Percentiles rank a stretch among this genome's conserved stretches.
phyloP scores from a whole-genome alignment of 1,284 basidiomycete genomes.

The Clitocybe nebularis region DNA sequence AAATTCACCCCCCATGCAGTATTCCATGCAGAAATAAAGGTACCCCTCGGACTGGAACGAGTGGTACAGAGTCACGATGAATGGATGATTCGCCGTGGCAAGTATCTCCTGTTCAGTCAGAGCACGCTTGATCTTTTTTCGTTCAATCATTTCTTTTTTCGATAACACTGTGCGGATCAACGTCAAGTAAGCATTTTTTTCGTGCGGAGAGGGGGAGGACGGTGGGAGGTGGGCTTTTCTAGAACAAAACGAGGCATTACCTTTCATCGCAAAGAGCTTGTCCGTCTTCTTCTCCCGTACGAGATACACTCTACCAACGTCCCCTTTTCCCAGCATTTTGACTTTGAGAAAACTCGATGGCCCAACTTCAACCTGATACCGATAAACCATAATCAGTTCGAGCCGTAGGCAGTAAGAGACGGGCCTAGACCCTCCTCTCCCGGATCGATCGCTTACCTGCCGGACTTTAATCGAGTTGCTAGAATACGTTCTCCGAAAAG shows the following conservation, averaged over 20 bases:
- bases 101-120: slow-evolving; percentile 96
- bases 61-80: slow-evolving; percentile 96
- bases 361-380: slow-evolving; percentile 77
- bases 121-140: slow-evolving; percentile 97
- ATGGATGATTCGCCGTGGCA: slow-evolving; percentile 94
- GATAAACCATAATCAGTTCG: slow-evolving; percentile 19
- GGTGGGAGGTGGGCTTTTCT: slow-evolving; percentile 18
- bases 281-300: slow-evolving; percentile 93
- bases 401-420: no score
- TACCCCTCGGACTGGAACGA: slow-evolving; percentile 98
- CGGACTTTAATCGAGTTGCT: slow-evolving; percentile 97
- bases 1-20: slow-evolving; percentile 99
- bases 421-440: no score
- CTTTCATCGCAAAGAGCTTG: slow-evolving; percentile 96
- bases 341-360: slow-evolving; percentile 92
- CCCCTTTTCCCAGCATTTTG: slow-evolving; percentile 93
- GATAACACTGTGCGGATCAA: slow-evolving; percentile 74
- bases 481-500: slow-evolving; percentile 93
- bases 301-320: slow-evolving; percentile 94
- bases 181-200: slow-evolving; percentile 28
- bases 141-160: slow-evolving; percentile 98
- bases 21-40: slow-evolving; percentile 98
- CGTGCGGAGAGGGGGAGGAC: slow-evolving; percentile 22
- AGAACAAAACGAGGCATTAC: slow-evolving; percentile 39
- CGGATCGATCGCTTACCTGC: slow-evolving; percentile 67